A percentile compares a stretch with the other conserved stretches of the same genome.
Conservation (phyloP, 1,284 basidiomycete genomes). For the Inonotus hispidus region DNA sequence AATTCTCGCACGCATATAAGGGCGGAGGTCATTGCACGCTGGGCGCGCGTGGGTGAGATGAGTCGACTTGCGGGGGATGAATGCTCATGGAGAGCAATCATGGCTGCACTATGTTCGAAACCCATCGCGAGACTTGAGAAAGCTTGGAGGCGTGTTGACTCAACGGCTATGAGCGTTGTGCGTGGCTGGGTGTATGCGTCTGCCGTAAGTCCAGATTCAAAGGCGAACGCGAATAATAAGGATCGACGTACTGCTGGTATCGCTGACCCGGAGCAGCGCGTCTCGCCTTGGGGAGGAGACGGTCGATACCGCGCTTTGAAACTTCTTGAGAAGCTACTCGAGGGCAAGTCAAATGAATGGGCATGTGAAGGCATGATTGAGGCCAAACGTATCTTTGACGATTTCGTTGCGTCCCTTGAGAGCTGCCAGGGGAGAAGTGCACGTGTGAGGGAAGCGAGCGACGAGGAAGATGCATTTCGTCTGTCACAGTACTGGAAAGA, state of each 20-base stretch:
- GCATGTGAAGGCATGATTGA: constrained; percentile 36
- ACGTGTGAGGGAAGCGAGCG: constrained; percentile 44
- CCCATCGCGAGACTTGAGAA: constrained; percentile 72
- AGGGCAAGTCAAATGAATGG: constrained; percentile 39
- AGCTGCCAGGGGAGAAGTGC: background rate
- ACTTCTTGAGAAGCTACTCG: constrained; percentile 38
- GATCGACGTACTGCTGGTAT: constrained; percentile 26
- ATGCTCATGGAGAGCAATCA: constrained; percentile 70
- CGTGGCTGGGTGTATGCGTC: constrained; percentile 59
- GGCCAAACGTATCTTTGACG: constrained; percentile 45
- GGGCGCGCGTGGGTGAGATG: constrained; percentile 66
- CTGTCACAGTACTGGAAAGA: constrained; percentile 28
- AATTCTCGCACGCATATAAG: constrained; percentile 59
- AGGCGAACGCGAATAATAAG: background rate
- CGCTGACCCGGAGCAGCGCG: constrained; percentile 34
- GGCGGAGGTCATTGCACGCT: constrained; percentile 63
- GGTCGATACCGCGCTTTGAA: constrained; percentile 36
- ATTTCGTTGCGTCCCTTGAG: constrained; percentile 43
- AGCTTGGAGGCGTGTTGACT: constrained; percentile 69
- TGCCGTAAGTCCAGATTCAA: background rate
- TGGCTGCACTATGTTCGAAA: constrained; percentile 57
- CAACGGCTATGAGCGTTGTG: constrained; percentile 47
- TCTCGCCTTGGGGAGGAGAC: constrained; percentile 69
- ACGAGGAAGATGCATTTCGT: constrained; percentile 37
- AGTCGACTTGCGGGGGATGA: constrained; percentile 65